Percentiles rank a stretch among this genome's conserved stretches.
Conservation (phyloP, 768 basidiomycete genomes). For the Naganishia friedmannii region DNA sequence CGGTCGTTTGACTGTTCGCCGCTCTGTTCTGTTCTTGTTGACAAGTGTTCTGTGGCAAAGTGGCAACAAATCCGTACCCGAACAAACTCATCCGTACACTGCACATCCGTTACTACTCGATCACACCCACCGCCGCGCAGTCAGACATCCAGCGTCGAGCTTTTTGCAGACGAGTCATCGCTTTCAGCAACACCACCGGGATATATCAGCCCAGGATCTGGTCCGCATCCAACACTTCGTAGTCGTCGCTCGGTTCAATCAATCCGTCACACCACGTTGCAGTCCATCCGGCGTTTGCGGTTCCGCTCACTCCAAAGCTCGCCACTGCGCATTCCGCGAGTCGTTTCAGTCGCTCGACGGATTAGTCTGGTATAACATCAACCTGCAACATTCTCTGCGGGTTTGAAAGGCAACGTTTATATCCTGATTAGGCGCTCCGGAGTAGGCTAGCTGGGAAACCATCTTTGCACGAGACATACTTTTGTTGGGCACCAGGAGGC, state of each 20-base stretch:
- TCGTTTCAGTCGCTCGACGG: not conserved
- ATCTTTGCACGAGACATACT: conserved; percentile 6
- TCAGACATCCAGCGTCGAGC: not conserved
- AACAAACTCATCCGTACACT: too few species aligned
- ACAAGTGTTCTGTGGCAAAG: not conserved
- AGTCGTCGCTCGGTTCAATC: not conserved
- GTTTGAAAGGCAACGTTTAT: conserved; percentile 1
- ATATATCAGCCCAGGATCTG: not conserved
- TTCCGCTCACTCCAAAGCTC: not conserved
- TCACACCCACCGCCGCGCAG: not conserved
- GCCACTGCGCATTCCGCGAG: not conserved
- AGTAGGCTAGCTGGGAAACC: conserved; percentile 10
- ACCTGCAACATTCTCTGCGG: conserved; percentile 3
- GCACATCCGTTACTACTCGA: not conserved
- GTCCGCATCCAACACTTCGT: not conserved
- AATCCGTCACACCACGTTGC: not conserved
- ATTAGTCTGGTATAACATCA: conserved; percentile 2
- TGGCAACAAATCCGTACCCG: not conserved
- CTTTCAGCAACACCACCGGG: not conserved
- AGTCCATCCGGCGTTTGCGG: not conserved
- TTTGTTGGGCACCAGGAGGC: not conserved
- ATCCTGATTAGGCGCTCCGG: not conserved
- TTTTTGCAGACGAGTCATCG: not conserved
- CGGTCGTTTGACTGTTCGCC: not conserved
- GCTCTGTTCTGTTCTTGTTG: not conserved